Base-by-base conservation (phyloP, 1,139 yeast species). In the Pichia sp. region DNA sequence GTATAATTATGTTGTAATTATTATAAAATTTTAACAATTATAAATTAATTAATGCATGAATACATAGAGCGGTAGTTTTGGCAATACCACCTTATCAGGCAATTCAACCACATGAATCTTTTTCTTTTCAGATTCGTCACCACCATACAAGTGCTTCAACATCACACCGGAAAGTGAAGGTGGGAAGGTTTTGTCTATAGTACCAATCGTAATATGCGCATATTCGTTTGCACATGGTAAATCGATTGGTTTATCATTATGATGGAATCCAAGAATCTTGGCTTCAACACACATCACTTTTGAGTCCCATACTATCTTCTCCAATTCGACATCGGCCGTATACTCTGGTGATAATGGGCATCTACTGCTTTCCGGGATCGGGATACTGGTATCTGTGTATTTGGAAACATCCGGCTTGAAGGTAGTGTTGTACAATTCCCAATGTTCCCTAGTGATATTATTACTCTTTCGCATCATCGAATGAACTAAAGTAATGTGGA, bases 401-500 rank as follows among this genome's bases (percentile, higher is more conserved):
- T 36, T 33, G 4, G 38, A 20, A 20, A 44, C 19, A 57, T 42
- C 66, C 40, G 28, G 11, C 15, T 34, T n/a, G n/a, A 50, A 34
- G 5, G 14, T 33, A 2, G 46, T 24, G 2, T 15, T 38, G 34
- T 61, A 59, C 4, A 36, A 27, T 7, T 54, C 52, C 61, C 63
- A 61, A 4, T 55, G 21, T 2, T 44, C 27, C 22, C 48, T 51
- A 10, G 39, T 27, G 10, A 43, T 38, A 17, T 57, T 45, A 40
- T 65, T 66, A n/a, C 56, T 48, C 15, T 63, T 56, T 68, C 73
- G 68, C 8, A 66, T 44, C n/a, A 56, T 58, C 42, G 63, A 61
- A 61, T 93, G 98, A 0, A 81, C 78, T 38, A 91, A 63, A 0
- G 99, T 93, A 1, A 91, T 79, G 62, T 93, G 99, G 58, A 89